These are phyloP conservation scores for Cytidiella melzeri DNA, from an alignment of 768 basidiomycete genomes.

Conservation along the genomic window DNA sequence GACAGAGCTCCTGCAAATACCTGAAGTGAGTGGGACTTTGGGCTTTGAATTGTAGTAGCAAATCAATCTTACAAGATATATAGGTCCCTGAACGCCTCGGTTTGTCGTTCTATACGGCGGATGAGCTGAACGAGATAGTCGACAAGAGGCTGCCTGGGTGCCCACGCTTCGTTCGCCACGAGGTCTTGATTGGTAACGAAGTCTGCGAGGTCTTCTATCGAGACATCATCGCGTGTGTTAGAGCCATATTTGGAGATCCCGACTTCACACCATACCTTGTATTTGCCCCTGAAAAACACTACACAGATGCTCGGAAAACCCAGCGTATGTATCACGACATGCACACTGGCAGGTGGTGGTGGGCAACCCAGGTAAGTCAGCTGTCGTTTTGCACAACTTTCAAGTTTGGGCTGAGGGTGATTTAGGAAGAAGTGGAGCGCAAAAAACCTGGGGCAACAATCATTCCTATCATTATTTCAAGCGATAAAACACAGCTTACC, in stretches of 20 bases:
- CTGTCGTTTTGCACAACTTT: background rate
- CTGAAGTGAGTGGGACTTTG: constrained; percentile 9
- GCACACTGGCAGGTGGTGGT: constrained; percentile 47
- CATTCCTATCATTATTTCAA: constrained; percentile 18
- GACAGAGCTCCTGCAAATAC: constrained; percentile 11
- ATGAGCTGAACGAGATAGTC: constrained; percentile 29
- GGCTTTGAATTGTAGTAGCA: background rate
- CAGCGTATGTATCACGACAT: constrained; percentile 33
- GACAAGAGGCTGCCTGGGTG: constrained; percentile 25
- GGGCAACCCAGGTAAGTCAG: constrained; percentile 32
- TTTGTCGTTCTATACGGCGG: constrained; percentile 1
- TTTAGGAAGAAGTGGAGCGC: constrained; percentile 14
- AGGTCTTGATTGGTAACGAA: constrained; percentile 26
- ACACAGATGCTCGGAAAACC: constrained; percentile 20
- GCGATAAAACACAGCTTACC: constrained; percentile 15
- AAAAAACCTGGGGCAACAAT: constrained; percentile 18
- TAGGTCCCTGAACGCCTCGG: constrained; percentile 8
- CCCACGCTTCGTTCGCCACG: constrained; percentile 20
- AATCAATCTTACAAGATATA: background rate
- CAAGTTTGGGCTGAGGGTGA: background rate
- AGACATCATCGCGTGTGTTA: constrained; percentile 30
- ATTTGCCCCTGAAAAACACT: constrained; percentile 33
- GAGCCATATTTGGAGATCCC: constrained; percentile 27
- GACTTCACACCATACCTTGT: constrained; percentile 25
- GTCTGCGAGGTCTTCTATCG: constrained; percentile 28